Evolutionary conservation across 352 stramenopile species (phyloP).

Genomic region (Blastocystis sp.): DNA sequence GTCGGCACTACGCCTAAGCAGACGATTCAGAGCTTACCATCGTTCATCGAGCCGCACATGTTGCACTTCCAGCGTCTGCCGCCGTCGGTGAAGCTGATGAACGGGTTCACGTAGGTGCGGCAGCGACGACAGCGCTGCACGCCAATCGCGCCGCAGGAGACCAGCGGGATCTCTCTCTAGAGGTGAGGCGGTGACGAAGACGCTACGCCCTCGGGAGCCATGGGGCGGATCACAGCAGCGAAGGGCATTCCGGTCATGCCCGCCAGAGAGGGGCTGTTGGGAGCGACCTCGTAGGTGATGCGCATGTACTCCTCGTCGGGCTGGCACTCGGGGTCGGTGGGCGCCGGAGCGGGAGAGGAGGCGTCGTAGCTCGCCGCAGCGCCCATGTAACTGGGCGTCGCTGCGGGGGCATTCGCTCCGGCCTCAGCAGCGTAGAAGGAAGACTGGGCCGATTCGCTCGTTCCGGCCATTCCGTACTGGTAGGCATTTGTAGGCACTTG

Average conservation of each 20-base stretch:
- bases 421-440: slow-evolving; percentile 12
- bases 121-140: slow-evolving; percentile 85
- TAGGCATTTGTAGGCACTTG: slow-evolving; percentile 58
- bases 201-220: slow-evolving; percentile 29
- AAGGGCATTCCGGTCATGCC: slow-evolving; percentile 49
- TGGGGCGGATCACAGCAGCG: slow-evolving; percentile 49
- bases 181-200: not conserved
- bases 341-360: not conserved
- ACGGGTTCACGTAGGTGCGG: slow-evolving; percentile 88
- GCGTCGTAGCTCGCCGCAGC: not conserved
- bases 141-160: slow-evolving; percentile 73
- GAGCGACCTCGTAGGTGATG: slow-evolving; percentile 43
- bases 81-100: slow-evolving; percentile 82
- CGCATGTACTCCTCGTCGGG: slow-evolving; percentile 64
- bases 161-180: slow-evolving; percentile 71
- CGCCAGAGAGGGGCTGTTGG: slow-evolving; percentile 54
- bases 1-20: slow-evolving; percentile 77
- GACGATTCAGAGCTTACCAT: slow-evolving; percentile 69
- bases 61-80: slow-evolving; percentile 83
- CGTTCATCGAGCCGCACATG: slow-evolving; percentile 83
- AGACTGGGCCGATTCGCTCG: not conserved
- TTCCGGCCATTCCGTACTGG: not conserved
- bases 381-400: slow-evolving; percentile 10
- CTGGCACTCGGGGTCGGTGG: not conserved
- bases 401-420: not conserved